Base-by-base conservation (phyloP, 2,329 filamentous ascomycete genomes). In the Acarospora socialis region DNA sequence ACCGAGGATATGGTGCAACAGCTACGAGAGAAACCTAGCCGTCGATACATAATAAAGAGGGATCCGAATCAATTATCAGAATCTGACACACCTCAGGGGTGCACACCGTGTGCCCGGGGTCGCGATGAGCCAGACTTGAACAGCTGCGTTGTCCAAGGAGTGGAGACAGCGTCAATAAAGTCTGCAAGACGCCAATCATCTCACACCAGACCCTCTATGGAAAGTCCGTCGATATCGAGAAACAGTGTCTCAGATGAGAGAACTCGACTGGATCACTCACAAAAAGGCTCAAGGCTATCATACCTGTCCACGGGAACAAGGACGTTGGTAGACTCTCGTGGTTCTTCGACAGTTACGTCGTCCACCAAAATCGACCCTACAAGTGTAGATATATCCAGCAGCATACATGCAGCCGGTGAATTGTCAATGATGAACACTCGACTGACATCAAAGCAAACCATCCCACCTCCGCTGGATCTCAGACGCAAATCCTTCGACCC, bases 31-130 rank as follows among this genome's bases (percentile, higher is more conserved):
- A 34, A 17, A 24, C 37, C 39, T 8, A 38, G 37, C 19, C 37
- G 38, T 13, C 34, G 35, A 15, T 42, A 34, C 24, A 26, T 40
- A n/a, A 25, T 42, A 13, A 42, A 40, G 20, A 25, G 39, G 26
- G 39, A 42, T 32, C 37, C 37, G 5, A 29, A 38, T 14, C 38
- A 26, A 20, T 39, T 41, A 17, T 17, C 39, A 12, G 23, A 33
- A 13, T 22, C 17, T 4, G 18, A 28, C 19, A 12, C 14, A 22
- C 15, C 25, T 4, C 23, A 27, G 1, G 17, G 22, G 5, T 13
- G 9, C 4, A 27, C 10, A 12, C 12, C 18, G n/a, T n/a, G n/a
- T n/a, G n/a, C n/a, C n/a, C n/a, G n/a, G n/a, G n/a, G n/a, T n/a
- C n/a, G n/a, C n/a, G n/a, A n/a, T n/a, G n/a, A n/a, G n/a, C n/a